Conservation (phyloP, 2,329 filamentous ascomycete species). For the Akanthomyces dipterigenus region DNA sequence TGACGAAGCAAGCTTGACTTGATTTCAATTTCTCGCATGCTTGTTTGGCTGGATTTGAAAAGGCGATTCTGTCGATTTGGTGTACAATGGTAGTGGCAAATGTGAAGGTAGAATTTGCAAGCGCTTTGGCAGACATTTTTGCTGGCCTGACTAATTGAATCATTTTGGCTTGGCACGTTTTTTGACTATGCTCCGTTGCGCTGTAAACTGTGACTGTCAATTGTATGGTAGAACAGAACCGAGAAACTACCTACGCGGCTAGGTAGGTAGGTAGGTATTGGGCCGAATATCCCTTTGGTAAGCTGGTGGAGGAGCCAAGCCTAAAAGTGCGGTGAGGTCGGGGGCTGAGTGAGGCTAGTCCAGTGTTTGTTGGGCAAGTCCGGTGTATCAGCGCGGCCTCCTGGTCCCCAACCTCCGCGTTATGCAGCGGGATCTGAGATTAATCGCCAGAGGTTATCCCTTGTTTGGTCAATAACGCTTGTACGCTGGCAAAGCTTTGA, state of each 20-base stretch:
- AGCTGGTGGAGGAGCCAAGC: neutral
- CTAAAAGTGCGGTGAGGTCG: constrained; percentile 4
- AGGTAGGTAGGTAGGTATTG: no score
- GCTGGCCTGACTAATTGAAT: constrained; percentile 5
- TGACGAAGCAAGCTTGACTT: constrained; percentile 1
- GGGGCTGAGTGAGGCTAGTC: constrained; percentile 2
- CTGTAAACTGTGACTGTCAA: neutral
- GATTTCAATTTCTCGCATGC: constrained; percentile 3
- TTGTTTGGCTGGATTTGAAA: constrained; percentile 2
- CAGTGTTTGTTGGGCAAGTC: constrained; percentile 3
- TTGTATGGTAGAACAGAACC: neutral
- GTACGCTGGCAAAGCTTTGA: neutral
- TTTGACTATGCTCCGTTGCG: neutral
- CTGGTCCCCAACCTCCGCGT: neutral
- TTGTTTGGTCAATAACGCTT: neutral
- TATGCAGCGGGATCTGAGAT: neutral
- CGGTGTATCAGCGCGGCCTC: neutral
- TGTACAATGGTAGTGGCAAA: neutral
- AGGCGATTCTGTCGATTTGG: constrained; percentile 1
- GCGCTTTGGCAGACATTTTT: neutral
- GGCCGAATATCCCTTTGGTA: neutral
- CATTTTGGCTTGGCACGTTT: neutral
- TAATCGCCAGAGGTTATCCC: neutral
- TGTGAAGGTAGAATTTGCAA: neutral
- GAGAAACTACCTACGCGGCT: no score